Conservation (phyloP, 352 stramenopile species). For the Globisporangium spiculum region DNA sequence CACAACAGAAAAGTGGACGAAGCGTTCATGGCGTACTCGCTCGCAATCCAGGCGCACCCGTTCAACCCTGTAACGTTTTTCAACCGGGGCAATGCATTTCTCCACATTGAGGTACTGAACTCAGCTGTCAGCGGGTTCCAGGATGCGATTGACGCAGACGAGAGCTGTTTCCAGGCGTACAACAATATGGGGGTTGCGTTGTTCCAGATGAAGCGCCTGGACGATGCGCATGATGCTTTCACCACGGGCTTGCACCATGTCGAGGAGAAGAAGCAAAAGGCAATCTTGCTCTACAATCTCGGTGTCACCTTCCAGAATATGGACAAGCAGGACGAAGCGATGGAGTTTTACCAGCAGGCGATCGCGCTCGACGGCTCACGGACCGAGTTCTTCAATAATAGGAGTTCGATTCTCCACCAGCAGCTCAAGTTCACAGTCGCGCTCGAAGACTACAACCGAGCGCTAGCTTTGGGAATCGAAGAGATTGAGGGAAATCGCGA, state of each 20-base stretch:
- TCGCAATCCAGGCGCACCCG: conserved; percentile 47
- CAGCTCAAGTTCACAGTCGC: conserved; percentile 52
- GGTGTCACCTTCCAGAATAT: conserved; percentile 37
- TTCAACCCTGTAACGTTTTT: conserved; percentile 37
- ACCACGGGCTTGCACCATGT: conserved; percentile 32
- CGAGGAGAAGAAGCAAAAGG: conserved; percentile 22
- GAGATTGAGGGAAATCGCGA: not conserved
- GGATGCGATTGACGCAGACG: conserved; percentile 45
- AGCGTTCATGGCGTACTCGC: conserved; percentile 46
- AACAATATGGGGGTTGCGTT: conserved; percentile 53
- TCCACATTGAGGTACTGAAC: conserved; percentile 32
- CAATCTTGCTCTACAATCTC: conserved; percentile 47
- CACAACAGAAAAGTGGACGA: conserved; percentile 34
- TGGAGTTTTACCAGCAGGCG: conserved; percentile 54
- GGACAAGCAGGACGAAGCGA: conserved; percentile 36
- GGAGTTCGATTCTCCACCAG: conserved; percentile 47
- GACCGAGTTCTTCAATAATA: conserved; percentile 56
- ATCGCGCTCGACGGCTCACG: conserved; percentile 36
- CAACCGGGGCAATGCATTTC: conserved; percentile 53
- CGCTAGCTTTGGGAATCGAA: conserved; percentile 21
- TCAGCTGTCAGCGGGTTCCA: conserved; percentile 44
- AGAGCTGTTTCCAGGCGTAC: conserved; percentile 31
- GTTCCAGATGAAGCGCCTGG: conserved; percentile 37
- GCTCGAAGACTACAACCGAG: conserved; percentile 53
- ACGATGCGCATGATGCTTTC: conserved; percentile 47